Conservation (phyloP, 176 grass and related monocot species). For the Phragmites australis region DNA sequence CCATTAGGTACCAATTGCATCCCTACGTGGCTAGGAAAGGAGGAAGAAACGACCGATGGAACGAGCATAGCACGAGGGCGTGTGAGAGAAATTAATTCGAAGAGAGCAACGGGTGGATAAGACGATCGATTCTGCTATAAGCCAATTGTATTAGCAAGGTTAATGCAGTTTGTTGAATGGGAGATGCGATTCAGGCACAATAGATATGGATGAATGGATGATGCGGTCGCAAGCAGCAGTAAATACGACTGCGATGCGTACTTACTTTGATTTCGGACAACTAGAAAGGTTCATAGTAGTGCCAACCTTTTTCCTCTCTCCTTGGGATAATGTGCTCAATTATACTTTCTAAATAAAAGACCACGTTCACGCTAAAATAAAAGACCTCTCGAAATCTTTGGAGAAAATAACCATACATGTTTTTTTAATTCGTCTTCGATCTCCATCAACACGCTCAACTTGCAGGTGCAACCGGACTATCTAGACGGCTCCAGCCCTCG, state of each 20-base stretch:
- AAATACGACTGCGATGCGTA: constrained; percentile 14
- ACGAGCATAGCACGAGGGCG: neutral
- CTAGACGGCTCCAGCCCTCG: no score
- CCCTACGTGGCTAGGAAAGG: neutral
- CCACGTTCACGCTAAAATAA: neutral
- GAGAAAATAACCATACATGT: neutral
- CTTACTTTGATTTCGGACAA: neutral
- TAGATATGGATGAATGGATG: neutral
- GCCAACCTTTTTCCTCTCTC: neutral
- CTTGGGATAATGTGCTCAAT: neutral
- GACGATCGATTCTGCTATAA: neutral
- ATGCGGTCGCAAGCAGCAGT: neutral
- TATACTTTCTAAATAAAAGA: neutral
- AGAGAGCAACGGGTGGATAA: neutral
- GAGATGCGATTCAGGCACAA: neutral
- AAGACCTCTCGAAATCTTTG: neutral
- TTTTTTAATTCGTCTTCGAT: neutral
- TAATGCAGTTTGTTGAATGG: neutral
- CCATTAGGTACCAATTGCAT: no score
- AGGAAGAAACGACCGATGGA: neutral
- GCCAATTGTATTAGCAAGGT: neutral
- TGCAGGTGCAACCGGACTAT: no score
- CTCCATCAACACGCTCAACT: neutral
- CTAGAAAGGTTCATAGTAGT: neutral
- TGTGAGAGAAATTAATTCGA: constrained; percentile 11